Evolutionary conservation across 2,329 filamentous ascomycete species (phyloP).

Genomic region (Elsinoe fawcettii): DNA sequence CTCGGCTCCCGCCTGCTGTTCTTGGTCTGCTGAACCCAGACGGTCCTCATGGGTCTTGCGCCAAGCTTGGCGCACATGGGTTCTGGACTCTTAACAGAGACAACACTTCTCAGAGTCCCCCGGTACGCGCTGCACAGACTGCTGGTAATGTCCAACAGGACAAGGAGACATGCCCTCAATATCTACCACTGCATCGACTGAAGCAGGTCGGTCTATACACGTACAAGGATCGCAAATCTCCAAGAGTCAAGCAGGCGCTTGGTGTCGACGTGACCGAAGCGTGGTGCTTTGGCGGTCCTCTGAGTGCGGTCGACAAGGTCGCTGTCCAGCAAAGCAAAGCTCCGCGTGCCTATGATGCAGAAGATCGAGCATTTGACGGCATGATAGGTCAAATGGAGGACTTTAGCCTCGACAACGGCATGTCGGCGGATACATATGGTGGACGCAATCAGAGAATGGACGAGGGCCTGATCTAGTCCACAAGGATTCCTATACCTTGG

Average conservation of each 20-base stretch:
- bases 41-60: slow-evolving; percentile 21
- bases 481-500: neutral
- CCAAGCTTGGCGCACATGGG: slow-evolving; percentile 27
- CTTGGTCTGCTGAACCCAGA: slow-evolving; percentile 17
- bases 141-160: slow-evolving; percentile 39
- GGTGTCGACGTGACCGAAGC: slow-evolving; percentile 19
- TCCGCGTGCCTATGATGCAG: slow-evolving; percentile 5
- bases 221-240: slow-evolving; percentile 38
- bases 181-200: slow-evolving; percentile 93
- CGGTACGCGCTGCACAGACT: slow-evolving; percentile 35
- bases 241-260: slow-evolving; percentile 21
- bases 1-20: slow-evolving; percentile 15
- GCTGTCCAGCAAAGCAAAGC: slow-evolving; percentile 18
- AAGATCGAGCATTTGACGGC: slow-evolving; percentile 17
- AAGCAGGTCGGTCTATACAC: slow-evolving; percentile 71
- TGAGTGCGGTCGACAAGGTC: slow-evolving; percentile 25
- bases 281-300: slow-evolving; percentile 27
- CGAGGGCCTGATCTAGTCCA: neutral
- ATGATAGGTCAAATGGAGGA: slow-evolving; percentile 18
- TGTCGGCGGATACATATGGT: neutral
- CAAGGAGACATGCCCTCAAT: slow-evolving; percentile 91
- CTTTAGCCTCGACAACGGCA: slow-evolving; percentile 11
- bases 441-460: neutral
- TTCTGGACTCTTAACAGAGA: slow-evolving; percentile 33
- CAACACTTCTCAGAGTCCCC: neutral